Evolutionary conservation across 148 eudicot genomes (phyloP).

Genomic region (Fallopia convolvulus): DNA sequence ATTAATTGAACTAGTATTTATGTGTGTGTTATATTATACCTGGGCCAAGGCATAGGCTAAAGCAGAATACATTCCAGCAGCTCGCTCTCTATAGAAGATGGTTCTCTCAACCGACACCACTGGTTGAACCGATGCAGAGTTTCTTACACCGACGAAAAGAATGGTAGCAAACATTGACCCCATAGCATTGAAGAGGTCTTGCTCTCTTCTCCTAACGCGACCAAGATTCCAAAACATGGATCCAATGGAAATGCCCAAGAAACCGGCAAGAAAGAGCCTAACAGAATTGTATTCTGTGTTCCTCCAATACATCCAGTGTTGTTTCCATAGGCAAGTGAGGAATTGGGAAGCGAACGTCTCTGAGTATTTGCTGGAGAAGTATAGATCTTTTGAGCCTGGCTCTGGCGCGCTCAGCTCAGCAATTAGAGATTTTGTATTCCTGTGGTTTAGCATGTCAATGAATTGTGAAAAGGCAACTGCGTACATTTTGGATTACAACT

Average conservation of each 20-base stretch:
- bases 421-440: neutral
- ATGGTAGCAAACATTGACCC: slow-evolving; percentile 57
- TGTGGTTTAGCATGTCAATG: neutral
- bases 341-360: slow-evolving; percentile 30
- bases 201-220: slow-evolving; percentile 4
- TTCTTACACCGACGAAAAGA: slow-evolving; percentile 43
- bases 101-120: slow-evolving; percentile 56
- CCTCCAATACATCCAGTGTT: slow-evolving; percentile 51
- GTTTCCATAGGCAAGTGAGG: slow-evolving; percentile 56
- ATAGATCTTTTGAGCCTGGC: slow-evolving; percentile 18
- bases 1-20: no score
- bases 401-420: neutral
- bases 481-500: neutral
- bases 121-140: slow-evolving; percentile 53
- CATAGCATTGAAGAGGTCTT: slow-evolving; percentile 55
- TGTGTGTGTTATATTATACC: slow-evolving; percentile 19
- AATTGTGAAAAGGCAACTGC: neutral
- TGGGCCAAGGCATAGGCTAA: slow-evolving; percentile 62
- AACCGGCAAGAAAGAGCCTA: slow-evolving; percentile 22
- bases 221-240: slow-evolving; percentile 43
- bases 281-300: slow-evolving; percentile 37
- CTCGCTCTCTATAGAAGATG: slow-evolving; percentile 61
- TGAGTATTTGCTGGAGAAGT: slow-evolving; percentile 33
- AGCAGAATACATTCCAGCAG: slow-evolving; percentile 74
- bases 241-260: slow-evolving; percentile 29